A percentile compares a stretch with the other conserved stretches of the same genome.
phyloP scores from a whole-genome alignment of 768 basidiomycete genomes.

The Agaricus subrufescens region DNA sequence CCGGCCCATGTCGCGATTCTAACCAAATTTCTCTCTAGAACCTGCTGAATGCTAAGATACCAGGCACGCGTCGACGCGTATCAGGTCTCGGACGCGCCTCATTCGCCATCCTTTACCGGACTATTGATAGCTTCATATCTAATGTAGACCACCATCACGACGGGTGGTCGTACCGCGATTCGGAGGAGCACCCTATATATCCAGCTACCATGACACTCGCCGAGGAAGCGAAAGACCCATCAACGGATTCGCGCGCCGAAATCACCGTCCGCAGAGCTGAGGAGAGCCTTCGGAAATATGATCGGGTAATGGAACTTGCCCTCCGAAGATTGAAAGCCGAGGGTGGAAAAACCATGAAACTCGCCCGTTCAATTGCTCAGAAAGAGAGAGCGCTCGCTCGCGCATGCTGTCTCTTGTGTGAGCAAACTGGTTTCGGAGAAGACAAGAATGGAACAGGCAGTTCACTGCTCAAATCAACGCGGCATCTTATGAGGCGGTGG shows the following conservation, averaged over 20 bases:
- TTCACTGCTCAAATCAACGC: slow-evolving; percentile 31
- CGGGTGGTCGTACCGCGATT: slow-evolving; percentile 29
- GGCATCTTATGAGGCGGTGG: slow-evolving; percentile 35
- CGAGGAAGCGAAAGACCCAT: slow-evolving; percentile 39
- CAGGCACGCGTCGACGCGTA: slow-evolving; percentile 29
- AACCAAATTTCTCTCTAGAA: slow-evolving; percentile 20
- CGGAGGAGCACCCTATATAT: slow-evolving; percentile 23
- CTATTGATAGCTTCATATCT: slow-evolving; percentile 39
- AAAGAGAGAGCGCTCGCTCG: slow-evolving; percentile 34
- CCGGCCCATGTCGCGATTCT: background rate
- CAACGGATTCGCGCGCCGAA: slow-evolving; percentile 35
- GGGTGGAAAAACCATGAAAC: slow-evolving; percentile 23
- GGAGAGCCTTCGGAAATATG: slow-evolving; percentile 27
- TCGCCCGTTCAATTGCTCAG: slow-evolving; percentile 29
- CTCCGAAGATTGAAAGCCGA: slow-evolving; percentile 36
- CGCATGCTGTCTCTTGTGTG: slow-evolving; percentile 39
- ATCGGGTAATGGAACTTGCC: slow-evolving; percentile 31
- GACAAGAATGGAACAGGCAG: slow-evolving; percentile 36
- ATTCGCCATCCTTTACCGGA: slow-evolving; percentile 35
- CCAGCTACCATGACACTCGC: slow-evolving; percentile 38
- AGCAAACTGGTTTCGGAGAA: slow-evolving; percentile 42
- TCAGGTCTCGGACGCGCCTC: slow-evolving; percentile 33
- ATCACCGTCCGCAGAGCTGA: slow-evolving; percentile 32
- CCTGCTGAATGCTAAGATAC: slow-evolving; percentile 31
- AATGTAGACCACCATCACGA: slow-evolving; percentile 43